Evolutionary conservation across 306 rosid species (phyloP).

Genomic region (Heteromeles arbutifolia): DNA sequence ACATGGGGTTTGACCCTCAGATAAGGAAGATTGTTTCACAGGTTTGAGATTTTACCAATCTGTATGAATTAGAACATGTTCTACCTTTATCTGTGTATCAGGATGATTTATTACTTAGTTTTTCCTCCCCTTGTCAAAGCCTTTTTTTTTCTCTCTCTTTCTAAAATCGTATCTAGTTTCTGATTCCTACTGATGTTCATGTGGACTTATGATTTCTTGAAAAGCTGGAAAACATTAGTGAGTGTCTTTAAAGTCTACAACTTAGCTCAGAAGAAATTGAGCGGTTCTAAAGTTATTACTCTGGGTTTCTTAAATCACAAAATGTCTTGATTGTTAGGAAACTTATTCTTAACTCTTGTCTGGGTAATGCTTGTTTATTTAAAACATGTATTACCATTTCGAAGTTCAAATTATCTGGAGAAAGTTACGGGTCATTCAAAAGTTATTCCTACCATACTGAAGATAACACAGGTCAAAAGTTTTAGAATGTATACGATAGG

Average conservation of each 20-base stretch:
- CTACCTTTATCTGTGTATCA: background rate
- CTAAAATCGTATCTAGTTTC: background rate
- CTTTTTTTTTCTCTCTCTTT: background rate
- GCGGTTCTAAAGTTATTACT: background rate
- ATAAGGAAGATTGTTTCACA: constrained; percentile 89
- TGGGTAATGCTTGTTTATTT: background rate
- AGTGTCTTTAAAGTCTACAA: background rate
- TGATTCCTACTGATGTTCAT: background rate
- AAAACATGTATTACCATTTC: background rate
- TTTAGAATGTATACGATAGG: background rate
- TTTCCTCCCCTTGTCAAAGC: background rate
- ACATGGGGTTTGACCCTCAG: constrained; percentile 99
- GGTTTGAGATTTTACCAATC: constrained; percentile 36
- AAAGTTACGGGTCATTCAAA: background rate
- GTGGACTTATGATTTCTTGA: background rate
- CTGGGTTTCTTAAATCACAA: background rate
- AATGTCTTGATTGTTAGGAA: background rate
- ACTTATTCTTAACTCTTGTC: background rate
- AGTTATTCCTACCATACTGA: background rate
- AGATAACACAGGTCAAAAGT: background rate
- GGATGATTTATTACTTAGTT: background rate
- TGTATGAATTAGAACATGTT: background rate
- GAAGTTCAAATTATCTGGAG: background rate
- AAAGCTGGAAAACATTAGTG: background rate
- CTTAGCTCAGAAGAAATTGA: background rate